Evolutionary conservation across 2,329 filamentous ascomycete genomes (phyloP).

Genomic region (Colletotrichum scovillei): DNA sequence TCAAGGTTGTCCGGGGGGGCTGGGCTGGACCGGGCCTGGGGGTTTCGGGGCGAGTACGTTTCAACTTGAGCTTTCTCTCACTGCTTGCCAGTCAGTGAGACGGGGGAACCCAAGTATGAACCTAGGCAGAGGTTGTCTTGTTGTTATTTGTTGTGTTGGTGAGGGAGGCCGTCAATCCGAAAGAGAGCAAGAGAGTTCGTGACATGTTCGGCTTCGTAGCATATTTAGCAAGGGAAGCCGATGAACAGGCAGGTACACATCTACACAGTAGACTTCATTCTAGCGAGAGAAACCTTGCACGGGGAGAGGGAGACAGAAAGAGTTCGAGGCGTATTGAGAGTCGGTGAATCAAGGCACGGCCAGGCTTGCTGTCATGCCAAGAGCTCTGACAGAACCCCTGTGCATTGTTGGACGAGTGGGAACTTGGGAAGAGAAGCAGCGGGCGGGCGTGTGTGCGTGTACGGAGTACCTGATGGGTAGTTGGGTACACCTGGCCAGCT

Average conservation of each 20-base stretch:
- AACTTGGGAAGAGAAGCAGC: not conserved
- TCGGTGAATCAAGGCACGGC: conserved; percentile 31
- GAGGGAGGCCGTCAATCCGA: not conserved
- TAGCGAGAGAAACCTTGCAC: not conserved
- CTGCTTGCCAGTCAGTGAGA: not conserved
- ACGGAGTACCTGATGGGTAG: not conserved
- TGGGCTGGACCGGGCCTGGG: conserved; percentile 5
- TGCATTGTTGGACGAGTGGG: conserved; percentile 12
- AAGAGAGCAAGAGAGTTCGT: not conserved
- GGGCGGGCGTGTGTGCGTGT: not conserved
- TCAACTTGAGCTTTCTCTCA: conserved; percentile 25
- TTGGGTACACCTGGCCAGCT: conserved; percentile 18
- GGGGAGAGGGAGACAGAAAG: not conserved
- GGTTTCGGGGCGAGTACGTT: conserved; percentile 27
- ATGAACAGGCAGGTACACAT: not conserved
- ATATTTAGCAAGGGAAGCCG: not conserved
- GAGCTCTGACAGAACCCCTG: conserved; percentile 25
- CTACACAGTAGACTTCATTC: too few relatives aligned
- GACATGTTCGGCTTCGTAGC: conserved; percentile 7
- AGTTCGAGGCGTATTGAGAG: not conserved
- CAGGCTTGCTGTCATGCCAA: conserved; percentile 35
- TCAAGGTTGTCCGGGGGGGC: conserved; percentile 1
- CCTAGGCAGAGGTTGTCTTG: not conserved
- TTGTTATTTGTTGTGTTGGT: not conserved
- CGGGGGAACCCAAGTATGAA: too few relatives aligned